Evolutionary conservation across 83 land plant species (phyloP), one percentile per base, ranked within the genome.

Genomic region (Diphasiastrum complanatum): DNA sequence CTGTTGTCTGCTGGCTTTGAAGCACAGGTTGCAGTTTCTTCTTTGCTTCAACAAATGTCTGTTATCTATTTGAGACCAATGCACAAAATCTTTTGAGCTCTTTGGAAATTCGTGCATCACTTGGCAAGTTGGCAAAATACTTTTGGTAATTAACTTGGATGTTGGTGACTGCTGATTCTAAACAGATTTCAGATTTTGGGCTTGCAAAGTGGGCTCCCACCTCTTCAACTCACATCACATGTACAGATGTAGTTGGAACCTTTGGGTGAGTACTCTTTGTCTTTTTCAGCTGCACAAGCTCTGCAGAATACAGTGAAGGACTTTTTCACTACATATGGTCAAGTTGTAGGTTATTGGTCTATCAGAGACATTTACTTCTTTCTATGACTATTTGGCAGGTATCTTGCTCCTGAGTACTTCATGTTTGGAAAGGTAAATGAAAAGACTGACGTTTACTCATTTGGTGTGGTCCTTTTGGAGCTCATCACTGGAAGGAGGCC

Each of bases 371-470:
- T 29, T 28, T 33, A 72, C 5, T 5, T 69, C 5, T 22, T 56
- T 55, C n/a, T 37, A 47, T 22, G 23, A 49, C 22, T 55, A 47
- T 52, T 32, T 53, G 24, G 66, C 85, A 91, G 97, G 38, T 87
- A 91, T 51, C 77, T 91, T 35, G 95, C 97, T 59, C 97, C 97
- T 8, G 95, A 91, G 47, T 91, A 91, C 64, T 91, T 91, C 71
- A 91, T 87, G 95, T 91, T 81, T 79, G 97, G 97, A 6, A 87
- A 78, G 49, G 79, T 91, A 43, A 91, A 86, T 58, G 84, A 79
- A 45, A 87, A 85, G 75, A 79, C 91, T 4, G 95, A 91, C 68
- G 87, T 91, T 1, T 91, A 81, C 62, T 78, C 97, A 5, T 91
- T 85, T 69, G 97, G 97, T 22, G 90, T 91, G 23, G 95, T 87